These are phyloP conservation scores for Rosa lucieae DNA, from an alignment of 306 rosid genomes.

Conservation along the genomic window DNA sequence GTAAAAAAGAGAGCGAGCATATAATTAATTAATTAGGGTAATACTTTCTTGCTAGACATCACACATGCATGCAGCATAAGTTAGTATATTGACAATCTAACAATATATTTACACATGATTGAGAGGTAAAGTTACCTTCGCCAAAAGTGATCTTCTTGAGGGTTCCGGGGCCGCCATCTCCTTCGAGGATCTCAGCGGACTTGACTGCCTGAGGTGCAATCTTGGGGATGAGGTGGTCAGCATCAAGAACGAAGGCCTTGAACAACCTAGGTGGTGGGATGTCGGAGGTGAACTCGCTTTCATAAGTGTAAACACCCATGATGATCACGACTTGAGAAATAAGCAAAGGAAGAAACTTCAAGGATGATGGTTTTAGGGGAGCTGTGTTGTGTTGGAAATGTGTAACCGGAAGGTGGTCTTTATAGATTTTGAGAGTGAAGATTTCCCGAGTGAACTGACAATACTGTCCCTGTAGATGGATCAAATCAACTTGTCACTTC, in stretches of 20 bases:
- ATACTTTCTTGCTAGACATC: background rate
- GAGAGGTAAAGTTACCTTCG: conserved; percentile 28
- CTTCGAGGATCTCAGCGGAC: conserved; percentile 47
- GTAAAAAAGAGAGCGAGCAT: background rate
- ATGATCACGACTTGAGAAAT: background rate
- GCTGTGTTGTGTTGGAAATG: conserved; percentile 10
- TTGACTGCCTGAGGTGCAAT: conserved; percentile 48
- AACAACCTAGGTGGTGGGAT: conserved; percentile 45
- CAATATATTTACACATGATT: background rate
- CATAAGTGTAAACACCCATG: conserved; percentile 48
- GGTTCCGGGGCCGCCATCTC: conserved; percentile 71
- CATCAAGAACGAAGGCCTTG: conserved; percentile 70
- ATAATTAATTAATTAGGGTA: background rate
- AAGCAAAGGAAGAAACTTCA: background rate
- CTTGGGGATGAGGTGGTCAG: conserved; percentile 52
- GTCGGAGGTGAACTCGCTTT: conserved; percentile 37
- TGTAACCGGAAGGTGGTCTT: background rate
- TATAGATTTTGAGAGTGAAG: conserved; percentile 10
- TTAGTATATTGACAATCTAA: background rate
- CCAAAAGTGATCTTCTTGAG: conserved; percentile 52
- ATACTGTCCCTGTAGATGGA: background rate
- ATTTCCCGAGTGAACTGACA: background rate
- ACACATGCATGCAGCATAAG: background rate
- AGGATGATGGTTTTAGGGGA: background rate
- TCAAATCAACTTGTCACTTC: background rate